Evolutionary conservation across 176 grass and related monocot genomes (phyloP).

Genomic region (Miscanthus lutarioriparius): DNA sequence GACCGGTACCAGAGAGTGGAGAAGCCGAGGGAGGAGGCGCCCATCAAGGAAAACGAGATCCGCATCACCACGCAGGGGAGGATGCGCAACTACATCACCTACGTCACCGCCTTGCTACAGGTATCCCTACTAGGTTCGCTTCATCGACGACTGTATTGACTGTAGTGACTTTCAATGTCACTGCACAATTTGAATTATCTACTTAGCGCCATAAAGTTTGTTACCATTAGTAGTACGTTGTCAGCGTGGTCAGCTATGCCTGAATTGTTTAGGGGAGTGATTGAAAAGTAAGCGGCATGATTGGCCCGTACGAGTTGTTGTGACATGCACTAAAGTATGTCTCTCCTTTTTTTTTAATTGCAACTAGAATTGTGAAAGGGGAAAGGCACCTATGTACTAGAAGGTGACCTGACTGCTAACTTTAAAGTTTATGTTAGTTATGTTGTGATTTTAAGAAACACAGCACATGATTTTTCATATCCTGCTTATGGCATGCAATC

Average conservation of each 20-base stretch:
- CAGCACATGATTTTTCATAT: background rate
- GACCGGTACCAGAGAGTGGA: constrained; percentile 97
- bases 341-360: background rate
- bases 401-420: background rate
- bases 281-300: constrained; percentile 32
- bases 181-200: constrained; percentile 14
- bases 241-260: background rate
- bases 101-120: constrained; percentile 89
- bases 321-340: background rate
- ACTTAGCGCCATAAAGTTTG: constrained; percentile 23
- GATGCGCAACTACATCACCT: constrained; percentile 99
- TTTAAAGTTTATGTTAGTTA: background rate
- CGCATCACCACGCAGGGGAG: constrained; percentile 96
- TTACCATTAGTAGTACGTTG: background rate
- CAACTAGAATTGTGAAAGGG: background rate
- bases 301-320: constrained; percentile 27
- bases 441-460: background rate
- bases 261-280: background rate
- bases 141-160: background rate
- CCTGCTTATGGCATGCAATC: background rate
- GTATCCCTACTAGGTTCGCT: constrained; percentile 24
- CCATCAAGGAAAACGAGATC: constrained; percentile 99
- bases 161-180: background rate
- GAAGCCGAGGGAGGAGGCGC: constrained; percentile 92
- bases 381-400: background rate